Evolutionary conservation across 208 protist genomes (phyloP), one percentile per base, ranked within the genome.

Genomic region (Endotrypanum monterogeii): DNA sequence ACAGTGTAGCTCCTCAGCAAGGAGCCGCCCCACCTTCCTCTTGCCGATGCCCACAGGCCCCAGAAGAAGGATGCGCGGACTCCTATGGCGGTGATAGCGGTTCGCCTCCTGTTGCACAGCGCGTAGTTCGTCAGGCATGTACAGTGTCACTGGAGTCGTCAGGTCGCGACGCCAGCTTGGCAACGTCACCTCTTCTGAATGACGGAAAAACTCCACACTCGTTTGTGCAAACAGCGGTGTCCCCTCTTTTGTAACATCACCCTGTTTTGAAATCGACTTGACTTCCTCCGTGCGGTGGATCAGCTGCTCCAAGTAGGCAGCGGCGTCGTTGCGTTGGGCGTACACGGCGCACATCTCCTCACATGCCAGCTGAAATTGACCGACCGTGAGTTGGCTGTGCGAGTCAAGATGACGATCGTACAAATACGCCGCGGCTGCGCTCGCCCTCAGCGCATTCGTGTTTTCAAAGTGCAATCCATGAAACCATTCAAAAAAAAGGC

Each of bases 401-500:
- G 48, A 61, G 71, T 93, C 83, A 25, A 87, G 73, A 63, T 84
- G 83, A 35, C 84, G 66, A 25, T 81, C 54, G 80, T 83, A 97
- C 32, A 94, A 48, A 54, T 80, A 68, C 54, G 73, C 70, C 9
- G 90, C 90, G 0, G 86, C 93, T 14, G 84, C 84, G 41, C 76
- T 81, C 3, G 83, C 79, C 37, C 84, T 82, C 23, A 73, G 73
- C 25, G 83, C 67, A 11, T 91, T 90, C 1, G 83, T 85, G 70
- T 93, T 92, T n/a, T 52, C 46, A 51, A 94, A 93, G 75, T 92
- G 79, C 30, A 86, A 73, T 0, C 77, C 51, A 72, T 89, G 85
- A 57, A 97, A 92, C 89, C 90, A 97, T 30, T 78, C 61, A 66
- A 94, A 89, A 69, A 95, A 95, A 18, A 85, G 37, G 57, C 81